Percentiles rank a stretch among this genome's conserved stretches.
phyloP scores from a whole-genome alignment of 2,329 filamentous ascomycete species.

The Aspergillus puulaauensis region DNA sequence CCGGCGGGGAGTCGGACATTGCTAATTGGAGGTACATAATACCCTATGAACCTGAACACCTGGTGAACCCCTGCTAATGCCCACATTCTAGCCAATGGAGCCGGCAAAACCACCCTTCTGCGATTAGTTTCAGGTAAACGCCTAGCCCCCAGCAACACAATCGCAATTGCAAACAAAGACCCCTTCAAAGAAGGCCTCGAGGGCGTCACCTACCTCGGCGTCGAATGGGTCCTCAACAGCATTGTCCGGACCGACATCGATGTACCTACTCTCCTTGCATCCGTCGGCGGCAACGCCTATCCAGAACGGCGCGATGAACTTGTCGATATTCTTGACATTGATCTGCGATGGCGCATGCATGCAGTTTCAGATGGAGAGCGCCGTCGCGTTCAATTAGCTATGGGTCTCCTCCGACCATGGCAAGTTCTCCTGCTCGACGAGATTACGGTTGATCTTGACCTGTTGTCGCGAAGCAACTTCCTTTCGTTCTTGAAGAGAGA shows the following conservation, averaged over 20 bases:
- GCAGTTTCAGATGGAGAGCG: conserved; percentile 92
- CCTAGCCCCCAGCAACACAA: conserved; percentile 73
- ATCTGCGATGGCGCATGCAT: conserved; percentile 91
- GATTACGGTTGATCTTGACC: conserved; percentile 93
- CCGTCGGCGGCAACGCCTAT: conserved; percentile 83
- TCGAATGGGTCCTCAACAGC: conserved; percentile 97
- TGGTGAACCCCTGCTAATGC: background rate
- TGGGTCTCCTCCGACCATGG: conserved; percentile 93
- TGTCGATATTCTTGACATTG: conserved; percentile 84
- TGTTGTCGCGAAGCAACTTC: conserved; percentile 82
- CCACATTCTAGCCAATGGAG: conserved; percentile 72
- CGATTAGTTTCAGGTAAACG: conserved; percentile 93
- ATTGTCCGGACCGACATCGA: conserved; percentile 95
- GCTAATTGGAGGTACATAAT: conserved; percentile 71
- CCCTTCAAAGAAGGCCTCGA: conserved; percentile 88
- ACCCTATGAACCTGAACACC: background rate
- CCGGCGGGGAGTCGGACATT: conserved; percentile 83
- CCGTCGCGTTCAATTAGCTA: conserved; percentile 87
- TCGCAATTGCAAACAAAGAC: conserved; percentile 79
- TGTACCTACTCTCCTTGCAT: conserved; percentile 78
- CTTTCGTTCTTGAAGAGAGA: conserved; percentile 81
- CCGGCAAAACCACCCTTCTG: conserved; percentile 94
- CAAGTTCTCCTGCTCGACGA: conserved; percentile 87
- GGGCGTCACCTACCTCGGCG: conserved; percentile 93
- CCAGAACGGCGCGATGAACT: conserved; percentile 82